Evolutionary conservation across 164 flowering plant genomes (phyloP), one percentile per base, ranked within the genome.

Genomic region (Kingdonia uniflora): DNA sequence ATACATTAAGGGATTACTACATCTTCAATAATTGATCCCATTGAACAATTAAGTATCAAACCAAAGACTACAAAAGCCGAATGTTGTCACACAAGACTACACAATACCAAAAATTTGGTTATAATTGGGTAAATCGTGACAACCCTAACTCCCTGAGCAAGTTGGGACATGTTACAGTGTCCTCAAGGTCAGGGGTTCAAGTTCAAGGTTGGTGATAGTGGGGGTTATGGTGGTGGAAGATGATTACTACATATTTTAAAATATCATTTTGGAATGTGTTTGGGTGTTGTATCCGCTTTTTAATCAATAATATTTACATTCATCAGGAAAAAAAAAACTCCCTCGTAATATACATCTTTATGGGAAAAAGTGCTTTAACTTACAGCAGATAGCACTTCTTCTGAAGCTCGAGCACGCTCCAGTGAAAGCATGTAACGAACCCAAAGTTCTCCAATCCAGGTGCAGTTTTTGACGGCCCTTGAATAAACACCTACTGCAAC

Each of bases 381-480:
- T 81, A 88, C 99, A 61, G 64, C 49, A 57, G 77, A 80, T 42
- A 89, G 54, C 60, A 84, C 96, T 41, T 76, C 58, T 69, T 82
- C 96, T 50, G 80, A 66, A 57, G 80, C 79, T 66, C 42, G 76
- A 54, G 62, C 46, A 42, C 92, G 92, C 54, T 94, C 99, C 74
- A 89, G 62, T 22, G 71, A 68, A 42, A 89, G 82, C 71, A 94
- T 68, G 75, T 80, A 85, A 25, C 73, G 68, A 42, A 72, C 81
- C 99, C 99, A 94, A 16, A 94, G 76, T 52, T 89, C 80, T 39
- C 85, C 95, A 61, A 80, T 67, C 96, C 99, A 94, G 29, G 92
- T 72, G 64, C 99, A 89, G 64, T 80, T 89, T 66, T 61, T 82
- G 43, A 77, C 74, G 40, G 99, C 97, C 75, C 97, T 81, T 25